Evolutionary conservation across 176 grass and related monocot species (phyloP).

Genomic region (Alopecurus myosuroides): DNA sequence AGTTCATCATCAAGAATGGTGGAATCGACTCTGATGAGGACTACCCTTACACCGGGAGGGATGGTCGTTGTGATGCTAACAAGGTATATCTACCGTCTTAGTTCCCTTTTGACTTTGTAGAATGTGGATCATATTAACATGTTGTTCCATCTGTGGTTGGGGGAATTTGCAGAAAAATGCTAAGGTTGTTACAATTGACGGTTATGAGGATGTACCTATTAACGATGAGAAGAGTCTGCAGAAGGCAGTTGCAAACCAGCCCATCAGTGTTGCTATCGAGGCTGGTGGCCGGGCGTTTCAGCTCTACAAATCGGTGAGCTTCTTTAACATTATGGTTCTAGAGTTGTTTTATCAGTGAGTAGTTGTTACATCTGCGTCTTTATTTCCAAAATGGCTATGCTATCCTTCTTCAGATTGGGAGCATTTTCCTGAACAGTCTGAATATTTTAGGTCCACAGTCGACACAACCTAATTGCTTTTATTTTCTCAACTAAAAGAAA

Average conservation of each 20-base stretch:
- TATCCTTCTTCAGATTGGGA: neutral
- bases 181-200: slow-evolving; percentile 63
- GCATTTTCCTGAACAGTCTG: neutral
- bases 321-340: neutral
- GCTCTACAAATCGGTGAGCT: slow-evolving; percentile 62
- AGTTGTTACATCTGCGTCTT: neutral
- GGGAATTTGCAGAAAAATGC: slow-evolving; percentile 64
- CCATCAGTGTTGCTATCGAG: slow-evolving; percentile 79
- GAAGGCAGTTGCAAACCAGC: slow-evolving; percentile 77
- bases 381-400: neutral
- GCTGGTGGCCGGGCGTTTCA: slow-evolving; percentile 67
- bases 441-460: neutral
- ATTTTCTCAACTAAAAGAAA: neutral
- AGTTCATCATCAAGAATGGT: slow-evolving; percentile 82
- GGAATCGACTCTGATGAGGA: slow-evolving; percentile 62
- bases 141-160: neutral
- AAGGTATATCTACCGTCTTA: slow-evolving; percentile 34
- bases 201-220: slow-evolving; percentile 64
- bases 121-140: neutral
- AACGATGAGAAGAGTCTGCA: slow-evolving; percentile 61
- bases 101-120: neutral
- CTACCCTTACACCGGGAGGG: slow-evolving; percentile 63
- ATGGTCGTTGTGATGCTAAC: slow-evolving; percentile 50
- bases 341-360: neutral
- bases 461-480: slow-evolving; percentile 16